These are phyloP conservation scores for Pseudozyma sp. DNA, from an alignment of 1,284 basidiomycete species.

Conservation along the genomic window DNA sequence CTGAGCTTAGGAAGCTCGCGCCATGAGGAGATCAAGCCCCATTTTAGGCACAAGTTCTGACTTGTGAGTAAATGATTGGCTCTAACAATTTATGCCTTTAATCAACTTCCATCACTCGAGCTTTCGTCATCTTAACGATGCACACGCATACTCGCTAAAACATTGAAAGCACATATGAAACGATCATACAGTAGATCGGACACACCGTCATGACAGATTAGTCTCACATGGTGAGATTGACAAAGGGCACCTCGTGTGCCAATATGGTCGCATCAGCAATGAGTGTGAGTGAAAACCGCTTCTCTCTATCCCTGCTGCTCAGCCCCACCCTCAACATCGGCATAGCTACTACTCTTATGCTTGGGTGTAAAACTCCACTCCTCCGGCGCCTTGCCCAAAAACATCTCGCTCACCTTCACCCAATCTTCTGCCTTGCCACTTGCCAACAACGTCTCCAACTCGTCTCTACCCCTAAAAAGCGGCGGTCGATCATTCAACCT, in stretches of 20 bases:
- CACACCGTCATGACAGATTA: too few relatives aligned
- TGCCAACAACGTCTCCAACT: conserved; percentile 83
- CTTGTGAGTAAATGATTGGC: background rate
- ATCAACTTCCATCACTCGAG: too few relatives aligned
- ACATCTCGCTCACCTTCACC: conserved; percentile 96
- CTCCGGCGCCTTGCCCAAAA: conserved; percentile 79
- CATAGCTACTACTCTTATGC: conserved; percentile 46
- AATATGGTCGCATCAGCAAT: background rate
- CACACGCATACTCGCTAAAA: too few relatives aligned
- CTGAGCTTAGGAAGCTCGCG: conserved; percentile 2
- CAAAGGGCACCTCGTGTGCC: background rate
- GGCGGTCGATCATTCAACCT: conserved; percentile 91
- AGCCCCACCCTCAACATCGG: conserved; percentile 12
- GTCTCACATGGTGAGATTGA: too few relatives aligned
- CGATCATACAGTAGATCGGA: too few relatives aligned
- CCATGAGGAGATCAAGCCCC: background rate
- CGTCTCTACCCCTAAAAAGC: conserved; percentile 84
- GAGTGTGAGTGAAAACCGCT: background rate
- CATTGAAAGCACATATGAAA: too few relatives aligned
- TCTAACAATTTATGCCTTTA: background rate
- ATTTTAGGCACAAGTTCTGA: background rate
- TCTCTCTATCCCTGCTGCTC: conserved; percentile 44
- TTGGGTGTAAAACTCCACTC: conserved; percentile 73
- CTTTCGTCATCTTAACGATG: too few relatives aligned
- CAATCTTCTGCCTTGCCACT: conserved; percentile 87